Conservation (phyloP, 228 moss, liverwort and hornwort species). For the Sphagnum magellanicum region DNA sequence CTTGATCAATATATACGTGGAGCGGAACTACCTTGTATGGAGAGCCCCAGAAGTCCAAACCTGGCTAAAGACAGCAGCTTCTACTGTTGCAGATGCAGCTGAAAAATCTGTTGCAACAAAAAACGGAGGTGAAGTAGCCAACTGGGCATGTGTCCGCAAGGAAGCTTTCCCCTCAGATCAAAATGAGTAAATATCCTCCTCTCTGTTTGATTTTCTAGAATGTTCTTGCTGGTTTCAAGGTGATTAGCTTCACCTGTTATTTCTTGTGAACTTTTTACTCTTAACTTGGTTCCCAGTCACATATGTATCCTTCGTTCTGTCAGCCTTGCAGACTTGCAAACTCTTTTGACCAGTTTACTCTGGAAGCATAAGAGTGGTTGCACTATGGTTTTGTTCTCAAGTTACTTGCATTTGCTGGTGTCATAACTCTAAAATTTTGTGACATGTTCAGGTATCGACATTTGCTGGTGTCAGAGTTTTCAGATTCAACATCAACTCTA, state of each 20-base stretch:
- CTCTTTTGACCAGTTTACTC: no score
- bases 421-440: neutral
- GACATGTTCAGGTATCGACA: conserved; percentile 56
- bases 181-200: conserved; percentile 48
- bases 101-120: conserved; percentile 21
- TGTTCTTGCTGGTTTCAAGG: neutral
- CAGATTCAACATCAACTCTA: conserved; percentile 65
- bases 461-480: conserved; percentile 76
- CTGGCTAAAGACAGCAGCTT: conserved; percentile 69
- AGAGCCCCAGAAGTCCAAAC: conserved; percentile 75
- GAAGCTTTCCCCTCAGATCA: conserved; percentile 54
- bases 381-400: no score
- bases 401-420: no score
- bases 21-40: conserved; percentile 77
- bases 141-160: conserved; percentile 66
- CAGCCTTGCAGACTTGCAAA: no score
- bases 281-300: neutral
- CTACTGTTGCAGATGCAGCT: conserved; percentile 43
- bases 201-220: neutral
- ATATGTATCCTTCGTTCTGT: neutral
- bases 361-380: no score
- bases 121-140: conserved; percentile 53
- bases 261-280: neutral
- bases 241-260: neutral
- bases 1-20: conserved; percentile 62